phyloP scores from a whole-genome alignment of 306 rosid genomes.

The Rubus parviflorus region DNA sequence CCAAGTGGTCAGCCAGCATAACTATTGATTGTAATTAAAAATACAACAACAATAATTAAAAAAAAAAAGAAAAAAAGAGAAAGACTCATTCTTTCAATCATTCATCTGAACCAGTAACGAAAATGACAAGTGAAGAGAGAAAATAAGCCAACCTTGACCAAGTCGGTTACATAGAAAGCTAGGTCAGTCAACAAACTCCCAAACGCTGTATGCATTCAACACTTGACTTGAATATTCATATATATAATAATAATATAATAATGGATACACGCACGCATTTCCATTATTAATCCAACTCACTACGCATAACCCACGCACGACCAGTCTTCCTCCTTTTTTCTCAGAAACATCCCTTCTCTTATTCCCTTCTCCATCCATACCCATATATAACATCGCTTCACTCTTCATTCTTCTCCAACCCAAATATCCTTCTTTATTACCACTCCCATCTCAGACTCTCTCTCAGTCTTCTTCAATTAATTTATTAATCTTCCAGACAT shows the following conservation, averaged over 20 bases:
- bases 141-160: slow-evolving; percentile 21
- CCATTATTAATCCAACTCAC: background rate
- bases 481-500: slow-evolving; percentile 11
- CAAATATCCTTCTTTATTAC: background rate
- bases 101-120: slow-evolving; percentile 4
- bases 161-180: background rate
- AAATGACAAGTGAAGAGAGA: background rate
- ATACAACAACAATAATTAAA: background rate
- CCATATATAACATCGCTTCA: background rate
- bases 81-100: background rate
- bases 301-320: background rate
- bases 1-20: background rate
- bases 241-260: background rate
- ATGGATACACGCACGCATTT: background rate
- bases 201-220: background rate
- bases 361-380: background rate
- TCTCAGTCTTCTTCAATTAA: background rate
- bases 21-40: background rate
- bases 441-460: background rate
- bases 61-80: background rate
- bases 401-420: background rate
- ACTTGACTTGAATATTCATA: background rate
- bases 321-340: background rate
- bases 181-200: slow-evolving; percentile 1
- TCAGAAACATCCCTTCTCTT: background rate